Conservation (phyloP, 2,329 filamentous ascomycete genomes). For the Dactylellina drechsleri region DNA sequence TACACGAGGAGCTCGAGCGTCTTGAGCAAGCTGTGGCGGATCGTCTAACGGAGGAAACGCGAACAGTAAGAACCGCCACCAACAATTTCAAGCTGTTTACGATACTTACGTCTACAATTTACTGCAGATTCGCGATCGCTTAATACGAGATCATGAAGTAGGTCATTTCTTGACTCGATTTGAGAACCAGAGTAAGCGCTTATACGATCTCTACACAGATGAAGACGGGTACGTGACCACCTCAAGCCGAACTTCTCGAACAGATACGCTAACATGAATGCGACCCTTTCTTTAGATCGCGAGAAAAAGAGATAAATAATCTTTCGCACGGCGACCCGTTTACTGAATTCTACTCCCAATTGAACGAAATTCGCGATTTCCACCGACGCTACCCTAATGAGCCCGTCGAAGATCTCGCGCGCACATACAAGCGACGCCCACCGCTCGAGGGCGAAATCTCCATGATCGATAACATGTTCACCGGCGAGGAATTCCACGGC, state of each 20-base stretch:
- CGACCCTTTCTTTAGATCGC: constrained; percentile 63
- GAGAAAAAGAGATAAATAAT: constrained; percentile 81
- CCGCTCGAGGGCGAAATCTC: constrained; percentile 68
- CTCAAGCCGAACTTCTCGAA: neutral
- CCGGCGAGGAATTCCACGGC: constrained; percentile 92
- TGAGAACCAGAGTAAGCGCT: constrained; percentile 81
- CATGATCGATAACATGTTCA: constrained; percentile 90
- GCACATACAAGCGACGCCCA: constrained; percentile 81
- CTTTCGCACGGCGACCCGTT: constrained; percentile 87
- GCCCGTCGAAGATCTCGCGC: constrained; percentile 92
- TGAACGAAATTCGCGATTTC: constrained; percentile 83
- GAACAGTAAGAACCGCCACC: constrained; percentile 70
- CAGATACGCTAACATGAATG: constrained; percentile 19
- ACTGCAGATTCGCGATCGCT: constrained; percentile 80
- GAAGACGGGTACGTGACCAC: constrained; percentile 65
- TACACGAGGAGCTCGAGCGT: constrained; percentile 96
- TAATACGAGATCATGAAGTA: constrained; percentile 92
- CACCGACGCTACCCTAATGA: constrained; percentile 93
- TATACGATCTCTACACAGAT: constrained; percentile 87
- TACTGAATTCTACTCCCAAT: constrained; percentile 88
- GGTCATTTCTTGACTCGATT: constrained; percentile 86
- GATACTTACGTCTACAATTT: constrained; percentile 31
- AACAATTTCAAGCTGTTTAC: neutral
- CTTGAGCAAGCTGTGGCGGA: constrained; percentile 94
- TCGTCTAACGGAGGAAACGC: constrained; percentile 86